Evolutionary conservation across 805 yeast species (phyloP), one percentile per base, ranked within the genome.

Genomic region (Candida pseudofarinosa): DNA sequence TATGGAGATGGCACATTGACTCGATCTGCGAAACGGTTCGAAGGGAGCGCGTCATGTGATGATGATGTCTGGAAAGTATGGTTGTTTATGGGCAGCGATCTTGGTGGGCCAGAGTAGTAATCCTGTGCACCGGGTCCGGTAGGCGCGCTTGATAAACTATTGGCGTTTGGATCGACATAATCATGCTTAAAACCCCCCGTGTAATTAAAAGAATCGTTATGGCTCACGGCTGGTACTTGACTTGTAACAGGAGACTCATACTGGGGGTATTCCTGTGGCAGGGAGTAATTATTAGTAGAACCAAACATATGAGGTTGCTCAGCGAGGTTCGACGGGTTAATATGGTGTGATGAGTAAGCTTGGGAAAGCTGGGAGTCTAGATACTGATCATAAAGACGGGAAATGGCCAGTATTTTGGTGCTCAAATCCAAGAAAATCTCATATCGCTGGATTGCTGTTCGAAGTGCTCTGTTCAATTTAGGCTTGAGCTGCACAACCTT

Each of bases 341-440:
- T 7, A 23, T 50, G 38, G 35, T 67, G 71, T 42, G 51, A 58
- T 4, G 63, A 62, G 50, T 67, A 69, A 1, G 72, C 74, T 46
- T 58, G 55, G 42, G 50, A 56, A 45, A 68, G 60, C 46, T 67
- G 67, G n/a, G 55, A 48, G 46, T 89, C 95, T 45, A 88, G 68
- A 39, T 85, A 73, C 46, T 76, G 77, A 58, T 88, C 95, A 54
- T 88, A 89, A n/a, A 84, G 68, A 47, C 84, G 75, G 55, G 81
- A 77, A 26, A 88, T 82, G 4, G 88, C 81, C 42, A 85, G 82
- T 42, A 89, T 75, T 54, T 89, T 88, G 38, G 84, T 77, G 63
- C 85, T 88, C 79, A 86, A 71, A 38, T 85, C 87, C 48, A 85
- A 74, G 47, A 82, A 74, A 16, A 65, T 60, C 40, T 88, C 91